These are phyloP conservation scores for Calendula officinalis DNA, from an alignment of 129 eudicot species.

Conservation along the genomic window DNA sequence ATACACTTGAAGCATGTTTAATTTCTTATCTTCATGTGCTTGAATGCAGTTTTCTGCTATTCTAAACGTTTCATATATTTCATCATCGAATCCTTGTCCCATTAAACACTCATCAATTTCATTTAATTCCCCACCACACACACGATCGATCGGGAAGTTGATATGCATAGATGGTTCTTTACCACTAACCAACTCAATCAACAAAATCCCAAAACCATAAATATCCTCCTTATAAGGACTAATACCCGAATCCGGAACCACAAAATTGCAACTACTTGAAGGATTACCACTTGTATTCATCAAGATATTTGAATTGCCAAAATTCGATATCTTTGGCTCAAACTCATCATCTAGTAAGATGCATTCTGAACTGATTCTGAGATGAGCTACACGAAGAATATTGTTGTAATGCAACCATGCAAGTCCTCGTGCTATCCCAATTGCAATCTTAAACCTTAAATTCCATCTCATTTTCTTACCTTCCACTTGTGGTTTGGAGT, in stretches of 20 bases:
- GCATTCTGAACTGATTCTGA: constrained; percentile 39
- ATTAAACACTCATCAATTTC: neutral
- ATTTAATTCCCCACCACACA: neutral
- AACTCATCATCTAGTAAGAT: constrained; percentile 43
- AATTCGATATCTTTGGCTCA: constrained; percentile 51
- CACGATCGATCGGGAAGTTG: neutral
- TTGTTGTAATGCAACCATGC: constrained; percentile 54
- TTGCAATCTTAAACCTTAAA: constrained; percentile 39
- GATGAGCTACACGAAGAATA: constrained; percentile 38
- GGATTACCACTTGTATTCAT: constrained; percentile 29
- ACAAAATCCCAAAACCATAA: constrained; percentile 70
- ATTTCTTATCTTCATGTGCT: neutral
- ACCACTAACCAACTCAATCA: constrained; percentile 63
- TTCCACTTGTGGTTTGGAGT: constrained; percentile 28
- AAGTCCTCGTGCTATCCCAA: constrained; percentile 49
- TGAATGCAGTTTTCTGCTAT: constrained; percentile 27
- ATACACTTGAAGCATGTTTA: constrained; percentile 32
- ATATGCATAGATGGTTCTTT: constrained; percentile 21
- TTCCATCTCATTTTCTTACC: constrained; percentile 33
- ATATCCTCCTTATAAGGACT: constrained; percentile 73
- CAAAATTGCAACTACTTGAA: constrained; percentile 10
- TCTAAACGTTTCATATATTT: neutral
- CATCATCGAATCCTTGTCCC: neutral
- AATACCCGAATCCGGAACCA: constrained; percentile 45
- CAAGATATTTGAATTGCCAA: constrained; percentile 38